Evolutionary conservation across 805 yeast species (phyloP).

Genomic region (Cyberlindnera samutprakarnensis): DNA sequence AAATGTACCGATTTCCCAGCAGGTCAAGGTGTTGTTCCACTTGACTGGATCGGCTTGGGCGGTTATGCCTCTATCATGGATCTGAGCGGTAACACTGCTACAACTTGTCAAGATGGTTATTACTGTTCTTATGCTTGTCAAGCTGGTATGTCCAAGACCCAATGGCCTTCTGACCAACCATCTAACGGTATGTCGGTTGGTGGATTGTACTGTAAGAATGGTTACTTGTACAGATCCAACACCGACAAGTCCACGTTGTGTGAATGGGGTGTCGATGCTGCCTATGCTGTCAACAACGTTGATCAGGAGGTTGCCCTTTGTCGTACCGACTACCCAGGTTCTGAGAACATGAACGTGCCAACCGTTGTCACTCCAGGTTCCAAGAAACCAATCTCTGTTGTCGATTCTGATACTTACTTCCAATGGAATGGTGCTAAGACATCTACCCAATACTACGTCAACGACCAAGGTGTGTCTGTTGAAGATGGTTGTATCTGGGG

Average conservation of each 20-base stretch:
- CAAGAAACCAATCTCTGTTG: constrained; percentile 64
- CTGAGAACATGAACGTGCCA: constrained; percentile 97
- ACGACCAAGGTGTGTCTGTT: constrained; percentile 87
- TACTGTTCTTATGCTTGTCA: constrained; percentile 98
- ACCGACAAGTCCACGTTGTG: constrained; percentile 61
- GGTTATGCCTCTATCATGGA: constrained; percentile 52
- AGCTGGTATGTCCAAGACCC: constrained; percentile 98
- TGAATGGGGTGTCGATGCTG: constrained; percentile 76
- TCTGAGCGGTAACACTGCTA: constrained; percentile 49
- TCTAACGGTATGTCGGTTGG: constrained; percentile 86
- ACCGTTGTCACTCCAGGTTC: constrained; percentile 70
- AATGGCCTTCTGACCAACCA: constrained; percentile 92
- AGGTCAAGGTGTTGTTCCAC: constrained; percentile 77
- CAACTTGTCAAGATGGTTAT: constrained; percentile 77
- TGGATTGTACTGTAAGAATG: constrained; percentile 81
- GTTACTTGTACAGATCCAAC: constrained; percentile 80
- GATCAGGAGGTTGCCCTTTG: constrained; percentile 75
- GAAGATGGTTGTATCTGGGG: constrained; percentile 97
- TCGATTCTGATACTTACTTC: constrained; percentile 72
- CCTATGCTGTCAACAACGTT: constrained; percentile 60
- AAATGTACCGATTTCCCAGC: constrained; percentile 64
- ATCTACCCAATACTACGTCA: constrained; percentile 95
- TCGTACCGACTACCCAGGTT: constrained; percentile 99
- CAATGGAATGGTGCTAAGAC: constrained; percentile 75
- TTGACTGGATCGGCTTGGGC: constrained; percentile 49